Conservation (phyloP, 2,329 filamentous ascomycete species). For the Magnaporthiopsis poae region DNA sequence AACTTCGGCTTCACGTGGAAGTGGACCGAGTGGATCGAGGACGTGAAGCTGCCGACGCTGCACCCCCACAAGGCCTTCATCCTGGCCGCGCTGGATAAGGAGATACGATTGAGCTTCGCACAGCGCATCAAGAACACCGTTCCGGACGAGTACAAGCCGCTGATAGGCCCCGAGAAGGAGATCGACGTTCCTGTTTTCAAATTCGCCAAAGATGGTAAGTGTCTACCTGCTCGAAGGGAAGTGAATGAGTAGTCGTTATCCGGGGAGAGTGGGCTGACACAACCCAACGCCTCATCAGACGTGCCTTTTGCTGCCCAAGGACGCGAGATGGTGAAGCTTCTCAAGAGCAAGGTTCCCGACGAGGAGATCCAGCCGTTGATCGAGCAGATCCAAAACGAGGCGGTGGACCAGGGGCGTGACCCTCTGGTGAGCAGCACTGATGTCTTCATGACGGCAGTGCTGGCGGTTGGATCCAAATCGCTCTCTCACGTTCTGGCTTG, state of each 20-base stretch:
- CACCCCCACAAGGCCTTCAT: slow-evolving; percentile 93
- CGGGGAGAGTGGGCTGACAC: neutral
- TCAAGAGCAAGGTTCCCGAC: slow-evolving; percentile 75
- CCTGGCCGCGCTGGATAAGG: slow-evolving; percentile 81
- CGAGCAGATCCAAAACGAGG: slow-evolving; percentile 69
- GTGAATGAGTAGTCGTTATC: neutral
- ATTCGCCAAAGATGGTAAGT: slow-evolving; percentile 64
- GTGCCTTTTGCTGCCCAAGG: slow-evolving; percentile 77
- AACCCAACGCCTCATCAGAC: slow-evolving; percentile 33
- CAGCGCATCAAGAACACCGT: slow-evolving; percentile 91
- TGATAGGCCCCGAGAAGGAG: slow-evolving; percentile 82
- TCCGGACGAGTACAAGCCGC: slow-evolving; percentile 69
- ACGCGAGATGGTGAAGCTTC: slow-evolving; percentile 66
- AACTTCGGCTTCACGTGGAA: slow-evolving; percentile 99
- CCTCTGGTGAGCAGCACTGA: slow-evolving; percentile 81
- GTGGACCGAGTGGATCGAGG: slow-evolving; percentile 92
- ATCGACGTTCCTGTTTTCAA: slow-evolving; percentile 96
- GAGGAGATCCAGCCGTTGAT: slow-evolving; percentile 79
- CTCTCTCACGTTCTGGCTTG: slow-evolving; percentile 90
- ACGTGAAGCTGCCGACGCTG: slow-evolving; percentile 64
- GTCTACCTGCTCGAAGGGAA: neutral
- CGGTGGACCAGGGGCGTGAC: slow-evolving; percentile 61
- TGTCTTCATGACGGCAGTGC: slow-evolving; percentile 86
- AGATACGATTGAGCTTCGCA: slow-evolving; percentile 90
- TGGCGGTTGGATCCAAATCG: slow-evolving; percentile 88